Percentiles rank a stretch among this genome's conserved stretches.
Evolutionary conservation across 805 yeast species (phyloP).

Genomic region (Cyberlindnera xishuangbannaensis): DNA sequence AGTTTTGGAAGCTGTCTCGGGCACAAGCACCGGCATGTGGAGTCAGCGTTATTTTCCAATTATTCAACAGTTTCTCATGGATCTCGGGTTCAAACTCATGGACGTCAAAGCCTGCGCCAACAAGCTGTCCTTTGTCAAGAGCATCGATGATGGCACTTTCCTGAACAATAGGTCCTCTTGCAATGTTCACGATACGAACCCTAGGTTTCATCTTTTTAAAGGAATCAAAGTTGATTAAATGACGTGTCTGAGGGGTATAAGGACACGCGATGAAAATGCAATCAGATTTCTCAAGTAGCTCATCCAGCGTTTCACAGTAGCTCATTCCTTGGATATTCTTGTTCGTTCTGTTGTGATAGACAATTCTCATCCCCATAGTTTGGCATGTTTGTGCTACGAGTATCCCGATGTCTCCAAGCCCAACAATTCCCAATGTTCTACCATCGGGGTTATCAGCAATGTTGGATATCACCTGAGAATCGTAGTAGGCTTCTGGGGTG

Average conservation of each 20-base stretch:
- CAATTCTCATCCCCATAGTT: constrained; percentile 38
- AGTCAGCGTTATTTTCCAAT: constrained; percentile 31
- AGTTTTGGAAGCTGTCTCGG: constrained; percentile 31
- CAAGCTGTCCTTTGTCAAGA: constrained; percentile 33
- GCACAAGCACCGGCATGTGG: constrained; percentile 36
- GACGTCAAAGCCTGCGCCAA: constrained; percentile 39
- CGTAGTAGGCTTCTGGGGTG: constrained; percentile 28
- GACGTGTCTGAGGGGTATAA: constrained; percentile 32
- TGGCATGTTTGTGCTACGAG: constrained; percentile 37
- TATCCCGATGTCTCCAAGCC: constrained; percentile 43
- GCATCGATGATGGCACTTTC: constrained; percentile 36
- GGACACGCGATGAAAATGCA: constrained; percentile 36
- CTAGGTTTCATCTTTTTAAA: constrained; percentile 24
- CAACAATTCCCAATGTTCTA: constrained; percentile 40
- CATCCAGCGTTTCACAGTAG: constrained; percentile 24
- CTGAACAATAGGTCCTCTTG: constrained; percentile 37
- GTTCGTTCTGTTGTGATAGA: constrained; percentile 37
- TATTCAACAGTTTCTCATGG: constrained; percentile 27
- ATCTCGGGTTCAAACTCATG: constrained; percentile 38
- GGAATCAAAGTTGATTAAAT: constrained; percentile 30
- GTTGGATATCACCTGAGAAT: constrained; percentile 27
- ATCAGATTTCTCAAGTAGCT: constrained; percentile 25
- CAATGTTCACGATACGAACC: constrained; percentile 31
- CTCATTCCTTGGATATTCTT: constrained; percentile 31
- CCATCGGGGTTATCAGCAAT: constrained; percentile 37